Evolutionary conservation across 768 basidiomycete genomes (phyloP), one percentile per base, ranked within the genome.

Genomic region (Amanita thiersii): DNA sequence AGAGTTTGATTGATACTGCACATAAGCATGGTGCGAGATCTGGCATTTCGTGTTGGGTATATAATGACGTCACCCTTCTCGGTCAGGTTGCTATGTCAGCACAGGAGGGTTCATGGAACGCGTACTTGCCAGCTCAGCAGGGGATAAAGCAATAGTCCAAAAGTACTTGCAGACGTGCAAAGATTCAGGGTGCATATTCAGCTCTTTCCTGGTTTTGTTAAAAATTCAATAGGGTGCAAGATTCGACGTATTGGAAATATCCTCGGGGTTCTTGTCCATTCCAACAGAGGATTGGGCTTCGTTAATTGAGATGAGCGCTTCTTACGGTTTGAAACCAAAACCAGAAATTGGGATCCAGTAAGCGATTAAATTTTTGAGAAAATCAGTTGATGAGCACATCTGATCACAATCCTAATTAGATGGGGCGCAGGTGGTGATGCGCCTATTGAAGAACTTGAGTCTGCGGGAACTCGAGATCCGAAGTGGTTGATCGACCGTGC

Each of bases 351-450:
- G 67, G 2, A 66, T 70, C 15, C 69, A 66, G 53, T 55, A 38
- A 39, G 50, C n/a, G 4, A 8, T 30, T 19, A 2, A 11, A 2
- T 17, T 6, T 23, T 41, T 14, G 18, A 30, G 37, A 17, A 24
- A 30, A 25, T 25, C 17, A 5, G n/a, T 15, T 20, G 11, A 5
- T 20, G 23, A 15, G n/a, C 21, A 3, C 33, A 29, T 15, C 4
- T 34, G 17, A n/a, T 20, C 10, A 24, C 7, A 8, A n/a, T 12
- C 17, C 20, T 19, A 11, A 14, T 18, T 14, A 55, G 52, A 41
- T 65, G 64, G 59, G 69, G 70, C 15, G 68, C 66, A 0, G 68
- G 68, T 11, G 66, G 69, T 3, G 68, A 65, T 43, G 65, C 65
- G 5, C 53, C 58, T 24, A 42, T 63, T 24, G 52, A 59, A 35